Percentiles rank a stretch among this genome's conserved stretches.
Conservation (phyloP, 768 basidiomycete species). For the Coprinopsis cinerea region DNA sequence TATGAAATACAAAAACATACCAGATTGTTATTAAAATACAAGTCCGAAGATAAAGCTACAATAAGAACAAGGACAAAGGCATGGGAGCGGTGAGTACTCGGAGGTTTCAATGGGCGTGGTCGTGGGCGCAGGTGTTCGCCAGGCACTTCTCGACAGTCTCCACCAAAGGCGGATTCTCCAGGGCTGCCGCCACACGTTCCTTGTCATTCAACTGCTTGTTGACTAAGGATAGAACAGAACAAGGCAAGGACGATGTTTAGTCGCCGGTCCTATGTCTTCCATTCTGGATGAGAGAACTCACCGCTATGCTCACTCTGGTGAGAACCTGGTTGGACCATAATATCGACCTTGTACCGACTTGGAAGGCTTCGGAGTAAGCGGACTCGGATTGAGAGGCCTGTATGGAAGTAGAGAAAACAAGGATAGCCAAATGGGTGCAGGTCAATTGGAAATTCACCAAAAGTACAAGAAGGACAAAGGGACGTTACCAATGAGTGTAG, state of each 20-base stretch:
- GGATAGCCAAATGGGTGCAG: neutral
- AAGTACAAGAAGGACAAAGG: constrained; percentile 3
- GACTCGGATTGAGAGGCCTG: constrained; percentile 96
- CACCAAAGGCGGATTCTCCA: constrained; percentile 85
- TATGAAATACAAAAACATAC: neutral
- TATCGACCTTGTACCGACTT: constrained; percentile 90
- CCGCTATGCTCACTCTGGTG: constrained; percentile 93
- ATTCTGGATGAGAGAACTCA: constrained; percentile 27
- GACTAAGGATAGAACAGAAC: constrained; percentile 40
- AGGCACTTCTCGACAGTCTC: constrained; percentile 77
- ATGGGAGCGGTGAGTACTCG: neutral
- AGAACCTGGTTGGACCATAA: constrained; percentile 87
- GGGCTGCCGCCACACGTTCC: constrained; percentile 93
- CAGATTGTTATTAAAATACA: neutral
- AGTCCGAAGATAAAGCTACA: neutral
- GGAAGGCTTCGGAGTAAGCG: constrained; percentile 86
- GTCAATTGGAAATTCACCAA: neutral
- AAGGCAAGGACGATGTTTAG: neutral
- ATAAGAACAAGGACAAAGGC: too few species aligned
- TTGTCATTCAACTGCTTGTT: constrained; percentile 99
- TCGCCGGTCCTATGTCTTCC: neutral
- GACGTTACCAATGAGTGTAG: constrained; percentile 81
- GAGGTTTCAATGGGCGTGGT: constrained; percentile 1
- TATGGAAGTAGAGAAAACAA: too few species aligned
- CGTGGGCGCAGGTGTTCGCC: neutral